Conservation (phyloP, 2,329 filamentous ascomycete genomes). For the Ceratocystis cubensis region DNA sequence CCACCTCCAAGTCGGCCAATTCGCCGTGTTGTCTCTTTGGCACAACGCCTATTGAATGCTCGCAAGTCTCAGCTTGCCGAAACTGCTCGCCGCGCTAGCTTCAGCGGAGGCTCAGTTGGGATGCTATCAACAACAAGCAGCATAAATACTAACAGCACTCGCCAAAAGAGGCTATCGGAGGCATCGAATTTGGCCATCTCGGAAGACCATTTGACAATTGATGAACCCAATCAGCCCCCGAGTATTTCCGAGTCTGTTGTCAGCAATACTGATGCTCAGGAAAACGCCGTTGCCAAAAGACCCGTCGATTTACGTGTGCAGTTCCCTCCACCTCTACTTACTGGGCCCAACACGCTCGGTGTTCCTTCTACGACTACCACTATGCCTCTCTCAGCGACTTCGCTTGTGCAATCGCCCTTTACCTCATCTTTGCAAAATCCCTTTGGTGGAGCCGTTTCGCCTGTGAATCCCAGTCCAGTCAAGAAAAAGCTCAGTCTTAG, state of each 20-base stretch:
- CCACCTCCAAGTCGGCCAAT: slow-evolving; percentile 31
- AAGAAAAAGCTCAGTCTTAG: slow-evolving; percentile 57
- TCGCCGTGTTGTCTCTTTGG: slow-evolving; percentile 41
- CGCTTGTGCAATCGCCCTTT: slow-evolving; percentile 40
- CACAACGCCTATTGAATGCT: slow-evolving; percentile 40
- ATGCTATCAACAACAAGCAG: slow-evolving; percentile 15
- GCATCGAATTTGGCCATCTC: background rate
- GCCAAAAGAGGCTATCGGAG: slow-evolving; percentile 7
- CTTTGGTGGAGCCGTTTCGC: slow-evolving; percentile 33
- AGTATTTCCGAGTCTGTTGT: background rate
- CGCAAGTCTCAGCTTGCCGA: slow-evolving; percentile 29
- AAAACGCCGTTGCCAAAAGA: slow-evolving; percentile 24
- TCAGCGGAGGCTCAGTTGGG: background rate
- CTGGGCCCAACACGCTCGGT: slow-evolving; percentile 34
- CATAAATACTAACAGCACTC: slow-evolving; percentile 7
- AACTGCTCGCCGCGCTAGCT: slow-evolving; percentile 26
- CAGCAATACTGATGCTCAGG: background rate
- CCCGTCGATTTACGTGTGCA: slow-evolving; percentile 41
- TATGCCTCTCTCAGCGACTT: slow-evolving; percentile 38
- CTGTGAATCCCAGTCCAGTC: slow-evolving; percentile 44
- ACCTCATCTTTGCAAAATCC: slow-evolving; percentile 32
- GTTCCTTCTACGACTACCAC: slow-evolving; percentile 28
- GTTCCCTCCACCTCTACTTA: slow-evolving; percentile 38
- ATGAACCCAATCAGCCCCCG: background rate
- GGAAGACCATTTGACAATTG: background rate